These are phyloP conservation scores for Suaeda aralocaspica DNA, from an alignment of 148 eudicot species.

Conservation along the genomic window DNA sequence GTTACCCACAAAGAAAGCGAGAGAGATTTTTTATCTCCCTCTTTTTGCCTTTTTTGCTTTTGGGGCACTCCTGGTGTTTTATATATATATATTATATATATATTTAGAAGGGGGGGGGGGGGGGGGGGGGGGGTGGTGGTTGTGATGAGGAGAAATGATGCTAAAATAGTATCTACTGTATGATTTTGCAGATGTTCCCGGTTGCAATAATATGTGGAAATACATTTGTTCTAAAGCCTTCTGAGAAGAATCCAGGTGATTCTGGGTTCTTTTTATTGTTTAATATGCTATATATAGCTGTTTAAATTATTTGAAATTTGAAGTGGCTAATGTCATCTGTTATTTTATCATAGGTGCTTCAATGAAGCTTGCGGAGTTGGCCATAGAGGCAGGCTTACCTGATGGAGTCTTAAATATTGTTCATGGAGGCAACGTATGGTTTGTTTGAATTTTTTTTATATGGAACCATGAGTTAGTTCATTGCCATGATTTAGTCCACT, in stretches of 20 bases:
- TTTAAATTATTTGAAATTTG: neutral
- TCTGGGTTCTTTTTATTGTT: constrained; percentile 6
- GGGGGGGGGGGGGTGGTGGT: neutral
- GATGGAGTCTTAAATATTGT: constrained; percentile 67
- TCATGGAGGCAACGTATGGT: constrained; percentile 67
- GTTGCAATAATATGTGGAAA: constrained; percentile 64
- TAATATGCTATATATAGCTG: constrained; percentile 2
- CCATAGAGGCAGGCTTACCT: constrained; percentile 73
- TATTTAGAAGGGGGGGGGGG: too few relatives aligned
- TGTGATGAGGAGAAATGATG: neutral
- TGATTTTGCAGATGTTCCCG: constrained; percentile 60
- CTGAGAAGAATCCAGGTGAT: constrained; percentile 71
- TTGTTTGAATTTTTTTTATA: neutral
- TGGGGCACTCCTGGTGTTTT: too few relatives aligned
- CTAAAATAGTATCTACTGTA: neutral
- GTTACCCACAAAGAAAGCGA: too few relatives aligned
- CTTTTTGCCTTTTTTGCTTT: too few relatives aligned
- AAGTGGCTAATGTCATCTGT: neutral
- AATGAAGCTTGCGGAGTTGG: constrained; percentile 52
- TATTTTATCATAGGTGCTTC: constrained; percentile 44
- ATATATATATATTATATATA: too few relatives aligned
- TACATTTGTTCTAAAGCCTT: constrained; percentile 63
- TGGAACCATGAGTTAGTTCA: neutral
- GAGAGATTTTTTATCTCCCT: too few relatives aligned
- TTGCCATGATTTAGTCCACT: neutral